These are phyloP conservation scores for Arthroderma sp. DNA, from an alignment of 2,329 filamentous ascomycete species.

Conservation along the genomic window DNA sequence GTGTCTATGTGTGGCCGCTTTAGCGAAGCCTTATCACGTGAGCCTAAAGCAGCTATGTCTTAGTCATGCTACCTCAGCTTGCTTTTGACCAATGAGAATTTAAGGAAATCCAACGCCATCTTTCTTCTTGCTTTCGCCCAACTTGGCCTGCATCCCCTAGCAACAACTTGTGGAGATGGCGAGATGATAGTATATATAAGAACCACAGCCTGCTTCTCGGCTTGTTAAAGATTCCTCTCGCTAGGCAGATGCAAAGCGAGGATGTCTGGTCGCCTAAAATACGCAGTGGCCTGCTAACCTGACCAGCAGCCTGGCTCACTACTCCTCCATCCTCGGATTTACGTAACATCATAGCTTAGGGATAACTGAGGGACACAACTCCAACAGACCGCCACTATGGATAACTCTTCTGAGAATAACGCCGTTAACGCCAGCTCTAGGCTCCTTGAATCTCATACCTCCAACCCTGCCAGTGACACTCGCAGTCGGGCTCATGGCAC, in stretches of 20 bases:
- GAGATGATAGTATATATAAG: too few species aligned
- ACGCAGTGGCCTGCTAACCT: too few species aligned
- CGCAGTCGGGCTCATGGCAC: slow-evolving; percentile 47
- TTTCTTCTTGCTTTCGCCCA: background rate
- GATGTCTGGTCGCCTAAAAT: too few species aligned
- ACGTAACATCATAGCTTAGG: background rate
- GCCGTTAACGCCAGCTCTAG: slow-evolving; percentile 23
- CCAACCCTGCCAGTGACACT: slow-evolving; percentile 33
- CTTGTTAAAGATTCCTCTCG: too few species aligned
- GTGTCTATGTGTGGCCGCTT: too few species aligned
- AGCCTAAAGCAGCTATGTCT: background rate
- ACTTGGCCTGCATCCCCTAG: too few species aligned
- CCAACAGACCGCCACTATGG: background rate
- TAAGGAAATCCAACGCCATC: slow-evolving; percentile 2
- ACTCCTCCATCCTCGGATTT: background rate
- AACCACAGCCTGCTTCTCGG: too few species aligned
- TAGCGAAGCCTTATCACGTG: too few species aligned
- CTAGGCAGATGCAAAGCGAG: too few species aligned
- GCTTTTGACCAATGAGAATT: slow-evolving; percentile 6
- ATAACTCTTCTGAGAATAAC: background rate
- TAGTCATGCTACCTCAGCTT: background rate
- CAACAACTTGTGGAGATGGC: too few species aligned
- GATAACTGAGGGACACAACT: too few species aligned
- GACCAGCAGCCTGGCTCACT: background rate
- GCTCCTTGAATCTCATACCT: slow-evolving; percentile 31